These are phyloP conservation scores for Serendipita sp. DNA, from an alignment of 768 basidiomycete species.

Conservation along the genomic window DNA sequence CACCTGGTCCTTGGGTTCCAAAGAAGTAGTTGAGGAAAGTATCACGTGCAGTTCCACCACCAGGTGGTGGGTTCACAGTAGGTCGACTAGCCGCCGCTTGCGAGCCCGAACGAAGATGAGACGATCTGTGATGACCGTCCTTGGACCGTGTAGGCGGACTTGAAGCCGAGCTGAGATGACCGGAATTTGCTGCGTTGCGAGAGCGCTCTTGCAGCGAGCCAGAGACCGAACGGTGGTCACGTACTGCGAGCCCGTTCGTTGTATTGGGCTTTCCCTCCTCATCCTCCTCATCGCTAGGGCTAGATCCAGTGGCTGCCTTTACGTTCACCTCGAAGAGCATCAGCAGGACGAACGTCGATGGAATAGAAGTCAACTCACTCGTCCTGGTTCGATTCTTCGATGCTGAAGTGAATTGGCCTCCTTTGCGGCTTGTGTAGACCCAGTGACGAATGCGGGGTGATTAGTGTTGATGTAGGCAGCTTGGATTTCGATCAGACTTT, in stretches of 20 bases:
- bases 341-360: not conserved
- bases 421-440: slow-evolving; percentile 48
- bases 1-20: slow-evolving; percentile 64
- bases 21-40: slow-evolving; percentile 97
- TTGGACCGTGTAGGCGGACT: slow-evolving; percentile 14
- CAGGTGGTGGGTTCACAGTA: not conserved
- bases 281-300: slow-evolving; percentile 43
- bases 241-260: slow-evolving; percentile 37
- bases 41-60: slow-evolving; percentile 47
- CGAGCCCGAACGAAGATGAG: not conserved
- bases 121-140: not conserved
- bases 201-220: slow-evolving; percentile 62
- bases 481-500: slow-evolving; percentile 90
- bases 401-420: slow-evolving; percentile 1
- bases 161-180: slow-evolving; percentile 20
- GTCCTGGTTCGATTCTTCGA: not conserved
- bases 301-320: slow-evolving; percentile 6
- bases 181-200: slow-evolving; percentile 24
- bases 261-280: slow-evolving; percentile 38
- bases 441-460: slow-evolving; percentile 84
- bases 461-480: slow-evolving; percentile 99
- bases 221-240: slow-evolving; percentile 55
- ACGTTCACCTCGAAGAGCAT: not conserved
- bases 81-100: not conserved
- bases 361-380: not conserved